Conservation (phyloP, 805 yeast genomes). For the Candida oleophila region DNA sequence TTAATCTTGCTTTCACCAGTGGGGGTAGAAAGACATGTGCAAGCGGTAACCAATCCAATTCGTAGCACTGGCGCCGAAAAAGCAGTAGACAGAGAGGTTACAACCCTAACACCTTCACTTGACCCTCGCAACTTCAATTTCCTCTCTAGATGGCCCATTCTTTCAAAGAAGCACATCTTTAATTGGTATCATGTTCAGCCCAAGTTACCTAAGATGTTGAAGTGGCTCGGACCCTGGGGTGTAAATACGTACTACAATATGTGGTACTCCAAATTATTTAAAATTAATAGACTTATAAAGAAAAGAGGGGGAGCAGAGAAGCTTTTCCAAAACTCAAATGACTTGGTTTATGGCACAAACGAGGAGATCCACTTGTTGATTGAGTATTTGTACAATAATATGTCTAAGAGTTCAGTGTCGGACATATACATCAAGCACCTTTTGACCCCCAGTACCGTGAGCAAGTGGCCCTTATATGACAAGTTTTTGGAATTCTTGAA, state of each 20-base stretch:
- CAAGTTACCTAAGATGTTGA: conserved; percentile 48
- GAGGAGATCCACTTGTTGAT: conserved; percentile 34
- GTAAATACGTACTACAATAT: conserved; percentile 32
- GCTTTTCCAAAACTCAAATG: conserved; percentile 24
- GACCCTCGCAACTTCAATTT: conserved; percentile 47
- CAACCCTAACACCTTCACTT: conserved; percentile 31
- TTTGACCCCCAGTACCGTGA: conserved; percentile 57
- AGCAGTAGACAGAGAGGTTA: conserved; percentile 2
- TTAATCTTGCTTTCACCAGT: conserved; percentile 71
- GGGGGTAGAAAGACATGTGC: conserved; percentile 71
- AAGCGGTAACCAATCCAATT: conserved; percentile 50
- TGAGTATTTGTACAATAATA: conserved; percentile 43
- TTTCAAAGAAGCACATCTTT: conserved; percentile 26
- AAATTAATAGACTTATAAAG: conserved; percentile 34
- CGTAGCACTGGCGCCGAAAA: conserved; percentile 7
- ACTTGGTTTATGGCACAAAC: conserved; percentile 37
- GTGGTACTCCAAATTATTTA: conserved; percentile 42
- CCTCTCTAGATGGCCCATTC: conserved; percentile 46
- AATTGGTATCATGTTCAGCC: conserved; percentile 42
- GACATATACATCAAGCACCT: conserved; percentile 47
- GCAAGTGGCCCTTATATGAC: conserved; percentile 66
- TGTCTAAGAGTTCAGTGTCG: conserved; percentile 36
- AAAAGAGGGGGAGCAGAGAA: conserved; percentile 29
- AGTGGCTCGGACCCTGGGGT: conserved; percentile 44
- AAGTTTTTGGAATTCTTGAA: conserved; percentile 36